phyloP scores from a whole-genome alignment of 108 stramenopile genomes.

The Aurantiochytrium sp. region DNA sequence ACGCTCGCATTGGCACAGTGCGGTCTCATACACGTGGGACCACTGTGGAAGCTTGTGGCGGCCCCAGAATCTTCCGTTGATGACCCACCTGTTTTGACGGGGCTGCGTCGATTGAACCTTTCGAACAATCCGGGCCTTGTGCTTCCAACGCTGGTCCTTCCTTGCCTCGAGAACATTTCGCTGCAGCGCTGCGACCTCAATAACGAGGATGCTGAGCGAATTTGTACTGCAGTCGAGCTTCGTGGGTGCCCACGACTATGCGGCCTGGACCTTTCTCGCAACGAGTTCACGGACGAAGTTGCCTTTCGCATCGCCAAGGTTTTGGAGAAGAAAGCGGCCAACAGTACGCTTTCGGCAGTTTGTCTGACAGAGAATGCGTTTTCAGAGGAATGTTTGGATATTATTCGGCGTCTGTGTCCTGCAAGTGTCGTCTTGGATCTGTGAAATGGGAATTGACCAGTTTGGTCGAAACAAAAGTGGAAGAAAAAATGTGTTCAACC shows the following conservation, averaged over 20 bases:
- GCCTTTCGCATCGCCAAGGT: background rate
- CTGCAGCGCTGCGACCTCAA: background rate
- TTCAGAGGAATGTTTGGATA: background rate
- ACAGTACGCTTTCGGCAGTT: background rate
- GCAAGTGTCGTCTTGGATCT: background rate
- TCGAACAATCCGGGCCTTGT: background rate
- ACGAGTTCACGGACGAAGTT: background rate
- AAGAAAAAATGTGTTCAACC: too few species aligned
- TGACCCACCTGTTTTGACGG: background rate
- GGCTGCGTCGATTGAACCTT: background rate
- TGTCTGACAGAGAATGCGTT: background rate
- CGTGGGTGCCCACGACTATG: background rate
- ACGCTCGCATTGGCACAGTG: background rate
- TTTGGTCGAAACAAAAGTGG: too few species aligned
- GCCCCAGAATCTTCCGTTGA: background rate
- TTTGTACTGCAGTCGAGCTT: background rate
- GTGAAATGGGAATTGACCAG: background rate
- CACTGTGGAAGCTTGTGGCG: background rate
- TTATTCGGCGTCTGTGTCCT: background rate
- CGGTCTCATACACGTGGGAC: background rate
- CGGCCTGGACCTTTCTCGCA: background rate
- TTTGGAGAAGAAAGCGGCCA: background rate
- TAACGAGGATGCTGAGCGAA: background rate
- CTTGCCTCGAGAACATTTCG: background rate
- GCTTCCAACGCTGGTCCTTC: background rate